Evolutionary conservation across 768 basidiomycete species (phyloP).

Genomic region (Phlegmacium glaucopus): DNA sequence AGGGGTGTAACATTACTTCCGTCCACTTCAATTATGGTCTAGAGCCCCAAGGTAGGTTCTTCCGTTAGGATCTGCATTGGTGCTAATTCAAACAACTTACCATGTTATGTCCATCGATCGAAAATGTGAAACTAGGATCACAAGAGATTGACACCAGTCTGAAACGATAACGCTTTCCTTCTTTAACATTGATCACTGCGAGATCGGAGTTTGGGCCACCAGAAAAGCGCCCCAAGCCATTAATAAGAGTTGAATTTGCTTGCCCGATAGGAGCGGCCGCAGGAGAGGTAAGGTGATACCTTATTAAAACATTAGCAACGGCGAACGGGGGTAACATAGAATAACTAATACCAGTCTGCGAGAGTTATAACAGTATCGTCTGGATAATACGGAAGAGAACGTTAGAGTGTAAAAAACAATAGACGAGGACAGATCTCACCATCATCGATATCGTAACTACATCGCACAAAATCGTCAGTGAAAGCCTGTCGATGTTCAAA

Average conservation of each 20-base stretch:
- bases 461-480: not conserved
- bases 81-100: slow-evolving; percentile 15
- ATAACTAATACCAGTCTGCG: slow-evolving; percentile 39
- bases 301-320: slow-evolving; percentile 11
- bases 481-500: not conserved
- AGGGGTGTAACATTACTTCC: slow-evolving; percentile 36
- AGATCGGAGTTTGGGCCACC: slow-evolving; percentile 38
- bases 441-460: slow-evolving; percentile 33
- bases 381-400: not conserved
- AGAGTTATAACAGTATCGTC: slow-evolving; percentile 44
- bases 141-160: slow-evolving; percentile 52
- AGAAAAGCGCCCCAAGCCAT: slow-evolving; percentile 45
- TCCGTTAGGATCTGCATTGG: not conserved
- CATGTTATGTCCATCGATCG: slow-evolving; percentile 43
- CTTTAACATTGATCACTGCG: slow-evolving; percentile 41
- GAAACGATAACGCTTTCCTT: slow-evolving; percentile 47
- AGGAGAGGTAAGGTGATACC: slow-evolving; percentile 33
- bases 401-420: not conserved
- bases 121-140: slow-evolving; percentile 39
- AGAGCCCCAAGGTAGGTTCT: not conserved
- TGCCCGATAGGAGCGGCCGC: slow-evolving; percentile 15
- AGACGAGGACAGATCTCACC: slow-evolving; percentile 28
- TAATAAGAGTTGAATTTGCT: slow-evolving; percentile 46
- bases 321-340: not conserved
- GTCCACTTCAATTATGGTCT: slow-evolving; percentile 46